Percentiles rank a stretch among this genome's conserved stretches.
These are phyloP conservation scores for Exophiala viscosa DNA, from an alignment of 2,329 filamentous ascomycete genomes.

Conservation along the genomic window DNA sequence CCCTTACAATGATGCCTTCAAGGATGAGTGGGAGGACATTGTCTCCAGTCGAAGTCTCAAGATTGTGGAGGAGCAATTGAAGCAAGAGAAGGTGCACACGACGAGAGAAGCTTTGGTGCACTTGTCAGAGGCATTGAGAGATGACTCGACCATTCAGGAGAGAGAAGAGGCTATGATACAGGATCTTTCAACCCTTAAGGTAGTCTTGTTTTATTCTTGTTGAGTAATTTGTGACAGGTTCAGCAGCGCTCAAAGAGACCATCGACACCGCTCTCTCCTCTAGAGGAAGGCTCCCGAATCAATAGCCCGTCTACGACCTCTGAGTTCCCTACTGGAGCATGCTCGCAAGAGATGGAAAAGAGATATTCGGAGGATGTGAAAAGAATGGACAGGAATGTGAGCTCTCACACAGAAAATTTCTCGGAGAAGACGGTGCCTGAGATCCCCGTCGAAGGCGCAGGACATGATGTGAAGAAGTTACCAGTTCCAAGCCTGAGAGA, in stretches of 20 bases:
- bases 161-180: neutral
- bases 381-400: neutral
- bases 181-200: neutral
- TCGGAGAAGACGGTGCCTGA: too few relatives aligned
- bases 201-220: neutral
- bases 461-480: too few relatives aligned
- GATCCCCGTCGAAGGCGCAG: too few relatives aligned
- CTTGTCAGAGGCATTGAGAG: slow-evolving; percentile 5
- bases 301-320: neutral
- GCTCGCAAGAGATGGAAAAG: slow-evolving; percentile 5
- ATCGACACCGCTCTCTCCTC: neutral
- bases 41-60: neutral
- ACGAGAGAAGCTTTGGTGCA: slow-evolving; percentile 16
- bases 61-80: slow-evolving; percentile 4
- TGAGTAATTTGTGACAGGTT: neutral
- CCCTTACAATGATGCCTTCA: neutral
- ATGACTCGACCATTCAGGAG: neutral
- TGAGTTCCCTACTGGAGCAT: neutral
- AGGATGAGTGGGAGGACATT: slow-evolving; percentile 13
- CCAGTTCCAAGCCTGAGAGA: too few relatives aligned
- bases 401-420: neutral
- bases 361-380: neutral
- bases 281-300: slow-evolving; percentile 2
- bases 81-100: slow-evolving; percentile 12
- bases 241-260: neutral